Evolutionary conservation across 2,329 filamentous ascomycete genomes (phyloP).

Genomic region (Colletotrichum siamense): DNA sequence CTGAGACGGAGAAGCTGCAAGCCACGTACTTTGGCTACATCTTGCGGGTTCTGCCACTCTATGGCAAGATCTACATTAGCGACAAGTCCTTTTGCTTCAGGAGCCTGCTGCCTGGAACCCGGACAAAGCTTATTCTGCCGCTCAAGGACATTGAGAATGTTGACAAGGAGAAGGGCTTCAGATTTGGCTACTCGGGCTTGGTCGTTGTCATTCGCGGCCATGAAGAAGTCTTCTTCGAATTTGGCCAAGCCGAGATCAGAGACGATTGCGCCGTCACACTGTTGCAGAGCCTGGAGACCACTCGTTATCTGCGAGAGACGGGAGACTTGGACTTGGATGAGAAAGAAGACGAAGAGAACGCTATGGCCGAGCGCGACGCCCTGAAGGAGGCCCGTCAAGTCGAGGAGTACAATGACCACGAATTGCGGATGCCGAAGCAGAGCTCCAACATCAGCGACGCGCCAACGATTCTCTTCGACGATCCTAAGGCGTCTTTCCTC

Average conservation of each 20-base stretch:
- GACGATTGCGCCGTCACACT: slow-evolving; percentile 90
- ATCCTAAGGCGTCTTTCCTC: slow-evolving; percentile 84
- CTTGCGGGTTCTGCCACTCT: slow-evolving; percentile 87
- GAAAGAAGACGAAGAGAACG: slow-evolving; percentile 72
- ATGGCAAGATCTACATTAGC: slow-evolving; percentile 96
- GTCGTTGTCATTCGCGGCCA: slow-evolving; percentile 93
- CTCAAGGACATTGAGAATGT: slow-evolving; percentile 92
- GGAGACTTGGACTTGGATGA: slow-evolving; percentile 72
- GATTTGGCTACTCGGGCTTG: slow-evolving; percentile 88
- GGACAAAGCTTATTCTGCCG: slow-evolving; percentile 91
- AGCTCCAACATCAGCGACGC: slow-evolving; percentile 57
- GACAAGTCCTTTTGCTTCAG: slow-evolving; percentile 90
- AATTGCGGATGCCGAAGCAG: slow-evolving; percentile 53
- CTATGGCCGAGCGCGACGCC: slow-evolving; percentile 81
- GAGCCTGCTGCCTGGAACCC: slow-evolving; percentile 85
- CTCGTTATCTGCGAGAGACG: slow-evolving; percentile 73
- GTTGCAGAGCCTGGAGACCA: slow-evolving; percentile 76
- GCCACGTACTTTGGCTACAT: slow-evolving; percentile 93
- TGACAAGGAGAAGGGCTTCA: slow-evolving; percentile 93
- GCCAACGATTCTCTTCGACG: slow-evolving; percentile 86
- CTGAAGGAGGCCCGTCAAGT: slow-evolving; percentile 73
- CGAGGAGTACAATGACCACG: slow-evolving; percentile 56
- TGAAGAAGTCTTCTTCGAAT: slow-evolving; percentile 97
- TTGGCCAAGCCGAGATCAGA: slow-evolving; percentile 75
- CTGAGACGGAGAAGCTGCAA: slow-evolving; percentile 79